phyloP scores from a whole-genome alignment of 1,284 basidiomycete species.

The Moniliella sp. region DNA sequence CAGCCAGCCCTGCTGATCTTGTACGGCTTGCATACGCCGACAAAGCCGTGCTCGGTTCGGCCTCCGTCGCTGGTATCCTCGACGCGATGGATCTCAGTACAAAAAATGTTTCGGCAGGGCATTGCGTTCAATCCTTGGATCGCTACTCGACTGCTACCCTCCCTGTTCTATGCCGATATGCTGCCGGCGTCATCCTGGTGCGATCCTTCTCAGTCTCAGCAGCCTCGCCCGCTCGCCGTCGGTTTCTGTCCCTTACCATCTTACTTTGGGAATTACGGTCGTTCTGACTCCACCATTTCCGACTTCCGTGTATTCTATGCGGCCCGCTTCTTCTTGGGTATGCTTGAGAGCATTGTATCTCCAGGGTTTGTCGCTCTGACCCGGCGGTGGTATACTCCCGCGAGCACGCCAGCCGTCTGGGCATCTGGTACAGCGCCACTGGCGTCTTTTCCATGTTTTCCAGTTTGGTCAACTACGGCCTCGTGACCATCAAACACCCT shows the following conservation, averaged over 20 bases:
- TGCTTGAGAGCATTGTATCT: constrained; percentile 34
- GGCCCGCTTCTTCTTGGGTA: constrained; percentile 34
- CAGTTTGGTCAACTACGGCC: constrained; percentile 38
- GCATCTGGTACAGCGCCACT: constrained; percentile 39
- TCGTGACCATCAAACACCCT: constrained; percentile 25
- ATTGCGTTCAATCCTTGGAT: constrained; percentile 25
- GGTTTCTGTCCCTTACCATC: constrained; percentile 13
- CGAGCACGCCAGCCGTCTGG: constrained; percentile 18
- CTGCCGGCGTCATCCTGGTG: no score
- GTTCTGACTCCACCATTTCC: constrained; percentile 37
- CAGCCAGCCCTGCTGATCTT: constrained; percentile 37
- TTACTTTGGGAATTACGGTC: constrained; percentile 37
- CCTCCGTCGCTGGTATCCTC: constrained; percentile 39
- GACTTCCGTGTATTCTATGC: constrained; percentile 37
- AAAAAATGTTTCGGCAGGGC: constrained; percentile 14
- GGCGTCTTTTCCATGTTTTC: constrained; percentile 36
- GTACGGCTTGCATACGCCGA: constrained; percentile 39
- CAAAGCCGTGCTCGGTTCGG: constrained; percentile 38
- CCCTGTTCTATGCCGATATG: no score
- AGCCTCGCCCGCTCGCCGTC: no score
- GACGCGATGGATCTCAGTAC: constrained; percentile 29
- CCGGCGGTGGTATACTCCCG: constrained; percentile 37
- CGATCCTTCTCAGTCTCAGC: no score
- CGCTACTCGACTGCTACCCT: constrained; percentile 14
- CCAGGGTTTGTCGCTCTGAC: constrained; percentile 40